These are phyloP conservation scores for Cordyceps fumosorosea DNA, from an alignment of 2,329 filamentous ascomycete genomes.

Conservation along the genomic window DNA sequence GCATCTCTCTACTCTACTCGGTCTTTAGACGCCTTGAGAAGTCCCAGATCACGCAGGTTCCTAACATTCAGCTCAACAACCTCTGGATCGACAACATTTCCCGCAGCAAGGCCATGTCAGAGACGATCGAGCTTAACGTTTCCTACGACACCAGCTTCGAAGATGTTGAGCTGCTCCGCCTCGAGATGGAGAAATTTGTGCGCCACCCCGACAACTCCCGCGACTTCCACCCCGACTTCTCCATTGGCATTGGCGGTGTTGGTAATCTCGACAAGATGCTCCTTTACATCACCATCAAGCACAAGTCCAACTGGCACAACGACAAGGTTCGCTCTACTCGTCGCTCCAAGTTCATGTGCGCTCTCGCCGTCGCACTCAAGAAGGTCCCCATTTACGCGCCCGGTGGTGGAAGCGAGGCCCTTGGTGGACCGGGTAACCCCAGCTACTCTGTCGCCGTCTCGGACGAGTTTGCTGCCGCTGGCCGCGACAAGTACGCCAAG, in stretches of 20 bases:
- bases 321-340: constrained; percentile 73
- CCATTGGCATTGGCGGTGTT: constrained; percentile 70
- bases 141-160: constrained; percentile 84
- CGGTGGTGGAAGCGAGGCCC: constrained; percentile 58
- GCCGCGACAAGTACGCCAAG: constrained; percentile 48
- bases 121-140: constrained; percentile 72
- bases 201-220: constrained; percentile 75
- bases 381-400: constrained; percentile 81
- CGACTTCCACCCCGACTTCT: constrained; percentile 83
- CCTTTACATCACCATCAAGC: constrained; percentile 75
- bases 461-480: constrained; percentile 58
- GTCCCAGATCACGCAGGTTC: constrained; percentile 70
- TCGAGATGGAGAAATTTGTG: constrained; percentile 82
- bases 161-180: constrained; percentile 76
- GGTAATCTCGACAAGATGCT: constrained; percentile 83
- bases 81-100: constrained; percentile 95
- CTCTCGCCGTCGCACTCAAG: constrained; percentile 75
- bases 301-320: constrained; percentile 92
- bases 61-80: constrained; percentile 86
- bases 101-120: constrained; percentile 86
- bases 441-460: constrained; percentile 72
- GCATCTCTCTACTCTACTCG: constrained; percentile 89
- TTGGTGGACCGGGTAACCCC: constrained; percentile 67
- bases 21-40: constrained; percentile 80
- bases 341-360: constrained; percentile 95